Percentiles rank a stretch among this genome's conserved stretches.
Evolutionary conservation across 2,329 filamentous ascomycete genomes (phyloP).

Genomic region (Colletotrichum sp.): DNA sequence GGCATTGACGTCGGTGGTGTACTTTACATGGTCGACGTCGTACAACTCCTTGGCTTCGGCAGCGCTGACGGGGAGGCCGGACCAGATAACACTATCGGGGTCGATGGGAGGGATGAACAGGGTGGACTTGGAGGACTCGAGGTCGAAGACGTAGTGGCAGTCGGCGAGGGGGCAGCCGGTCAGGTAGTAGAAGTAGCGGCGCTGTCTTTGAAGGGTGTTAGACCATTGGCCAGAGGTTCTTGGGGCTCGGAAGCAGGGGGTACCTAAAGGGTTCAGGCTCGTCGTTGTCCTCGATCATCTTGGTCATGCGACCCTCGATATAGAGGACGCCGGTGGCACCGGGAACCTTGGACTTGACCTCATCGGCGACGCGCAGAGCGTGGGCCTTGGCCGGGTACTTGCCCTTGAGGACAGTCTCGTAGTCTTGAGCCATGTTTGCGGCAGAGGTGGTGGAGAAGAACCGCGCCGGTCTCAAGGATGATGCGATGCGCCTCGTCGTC

Average conservation of each 20-base stretch:
- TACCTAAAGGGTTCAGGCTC: constrained; percentile 81
- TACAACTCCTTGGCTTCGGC: constrained; percentile 78
- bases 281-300: constrained; percentile 89
- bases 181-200: constrained; percentile 93
- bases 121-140: constrained; percentile 73
- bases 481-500: neutral
- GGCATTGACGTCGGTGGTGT: constrained; percentile 77
- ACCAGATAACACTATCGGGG: constrained; percentile 92
- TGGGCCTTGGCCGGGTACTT: constrained; percentile 88
- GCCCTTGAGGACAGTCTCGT: constrained; percentile 59
- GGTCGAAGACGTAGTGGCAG: constrained; percentile 81
- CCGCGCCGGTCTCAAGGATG: neutral
- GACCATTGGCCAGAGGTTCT: neutral
- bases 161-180: constrained; percentile 84
- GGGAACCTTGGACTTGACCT: constrained; percentile 71
- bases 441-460: neutral
- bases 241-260: neutral
- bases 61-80: constrained; percentile 79
- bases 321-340: constrained; percentile 78
- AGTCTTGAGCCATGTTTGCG: constrained; percentile 33
- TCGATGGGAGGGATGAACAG: constrained; percentile 92
- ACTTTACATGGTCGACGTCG: constrained; percentile 80
- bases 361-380: constrained; percentile 80
- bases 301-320: constrained; percentile 82
- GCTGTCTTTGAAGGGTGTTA: constrained; percentile 63